Evolutionary conservation across 768 basidiomycete species (phyloP), one percentile per base, ranked within the genome.

Genomic region (Tulasnella sp.): DNA sequence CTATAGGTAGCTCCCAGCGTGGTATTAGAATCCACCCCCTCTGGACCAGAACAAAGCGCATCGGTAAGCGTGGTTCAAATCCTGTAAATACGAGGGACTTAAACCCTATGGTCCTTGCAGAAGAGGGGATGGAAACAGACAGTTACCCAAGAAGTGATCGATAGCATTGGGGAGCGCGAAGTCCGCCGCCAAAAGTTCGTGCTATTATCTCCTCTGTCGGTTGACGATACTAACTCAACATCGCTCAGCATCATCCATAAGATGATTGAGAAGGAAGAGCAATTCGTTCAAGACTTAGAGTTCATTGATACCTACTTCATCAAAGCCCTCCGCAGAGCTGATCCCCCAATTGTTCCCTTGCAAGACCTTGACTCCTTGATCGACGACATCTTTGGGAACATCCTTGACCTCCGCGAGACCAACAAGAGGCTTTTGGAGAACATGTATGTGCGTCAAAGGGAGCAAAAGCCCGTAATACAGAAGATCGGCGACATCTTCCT

Each of bases 241-340:
- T 74, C 34, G 22, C 24, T 73, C 28, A 90, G 90, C 64, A 89
- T 92, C 83, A 97, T 99, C 79, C 92, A 94, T 84, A 96, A 95
- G 84, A 90, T 97, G 50, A 94, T 99, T 82, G 89, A 89, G 82
- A 93, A 95, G 83, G 97, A 99, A 85, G 92, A 95, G 82, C 93
- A 96, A 84, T 98, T 97, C 84, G 87, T 96, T 64, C 91, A 92
- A 79, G 97, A 99, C 84, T 89, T 99, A 11, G 93, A 95, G 81
- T 89, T 92, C 1, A 80, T 83, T 34, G 83, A 83, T 37, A 80
- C 79, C 14, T 72, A 86, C 2, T 89, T 87, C 84, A 86, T 88
- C 80, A 85, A 85, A 44, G 86, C 85, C 9, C 84, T 89, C 3
- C 82, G 85, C 9, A 46, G 82, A 5, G 83, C 86, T 22, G 77